Evolutionary conservation across 1,284 basidiomycete genomes (phyloP), one percentile per base, ranked within the genome.

Genomic region (Pseudozyma thailandica): DNA sequence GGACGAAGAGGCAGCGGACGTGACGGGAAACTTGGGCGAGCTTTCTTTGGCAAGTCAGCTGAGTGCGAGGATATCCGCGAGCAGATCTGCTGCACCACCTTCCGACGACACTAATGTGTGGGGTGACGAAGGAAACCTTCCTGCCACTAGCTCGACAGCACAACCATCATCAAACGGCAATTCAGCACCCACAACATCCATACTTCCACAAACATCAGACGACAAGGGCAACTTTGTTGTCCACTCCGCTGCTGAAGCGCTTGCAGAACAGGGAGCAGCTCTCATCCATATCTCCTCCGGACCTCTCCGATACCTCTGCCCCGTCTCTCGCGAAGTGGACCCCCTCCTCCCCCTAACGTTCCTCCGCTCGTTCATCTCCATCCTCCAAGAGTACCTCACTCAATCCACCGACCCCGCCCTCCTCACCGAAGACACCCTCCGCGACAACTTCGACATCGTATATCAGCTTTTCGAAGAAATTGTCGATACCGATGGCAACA

Each of bases 321-420:
- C 92, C 23, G 86, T 95, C 38, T 91, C 90, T 68, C 89, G 88
- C 45, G 90, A 92, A 80, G 92, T 90, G 76, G 94, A 97, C 80
- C 93, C 94, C 1, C 84, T 95, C 25, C 89, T 94, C 52, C 93
- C 91, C 3, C 93, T 97, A 80, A 87, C 92, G 0, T 97, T 96
- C 82, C 84, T 97, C 23, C 89, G 91, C 77, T 89, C 90, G 0
- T 93, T 97, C 78, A 85, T 92, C 45, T 89, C 91, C 45, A 74
- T 78, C 50, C 48, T 80, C n/a, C 75, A 79, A 50, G 71, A 73
- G 28, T 80, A 81, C 41, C 70, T 80, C 23, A 63, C 60, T 2
- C 69, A 75, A 30, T 71, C 72, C 15, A 55, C 60, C 28, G 60
- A 71, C 23, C 66, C 72, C 2, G 37, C 55, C 6, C 41, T 55